These are phyloP conservation scores for Kluyveromyces sp. DNA, from an alignment of 1,139 yeast species.

Conservation along the genomic window DNA sequence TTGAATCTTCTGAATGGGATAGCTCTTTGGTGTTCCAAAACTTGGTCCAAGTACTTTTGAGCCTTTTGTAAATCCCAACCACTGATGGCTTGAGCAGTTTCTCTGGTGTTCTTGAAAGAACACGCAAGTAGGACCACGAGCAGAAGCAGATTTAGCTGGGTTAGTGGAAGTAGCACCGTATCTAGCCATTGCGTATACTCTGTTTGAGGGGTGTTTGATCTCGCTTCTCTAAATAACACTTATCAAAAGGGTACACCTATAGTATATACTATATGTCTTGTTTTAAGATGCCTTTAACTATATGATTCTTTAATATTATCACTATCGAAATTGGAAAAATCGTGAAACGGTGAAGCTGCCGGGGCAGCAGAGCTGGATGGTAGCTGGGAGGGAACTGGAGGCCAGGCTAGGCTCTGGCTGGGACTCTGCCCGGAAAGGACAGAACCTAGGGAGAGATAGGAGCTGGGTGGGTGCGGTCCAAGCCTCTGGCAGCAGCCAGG, in stretches of 20 bases:
- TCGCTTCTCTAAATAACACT: background rate
- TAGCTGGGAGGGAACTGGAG: too few species aligned
- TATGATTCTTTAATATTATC: too few species aligned
- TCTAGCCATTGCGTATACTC: constrained; percentile 57
- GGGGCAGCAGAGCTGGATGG: too few species aligned
- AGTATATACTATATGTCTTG: background rate
- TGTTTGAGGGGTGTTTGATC: constrained; percentile 13
- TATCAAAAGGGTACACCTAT: background rate
- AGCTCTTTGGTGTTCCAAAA: constrained; percentile 97
- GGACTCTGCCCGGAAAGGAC: too few species aligned
- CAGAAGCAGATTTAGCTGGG: constrained; percentile 99
- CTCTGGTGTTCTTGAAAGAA: constrained; percentile 99
- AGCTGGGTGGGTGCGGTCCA: too few species aligned
- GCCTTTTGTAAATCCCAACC: constrained; percentile 98
- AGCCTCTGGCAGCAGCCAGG: too few species aligned
- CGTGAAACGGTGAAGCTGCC: too few species aligned
- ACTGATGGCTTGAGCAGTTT: constrained; percentile 95
- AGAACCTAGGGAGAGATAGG: too few species aligned
- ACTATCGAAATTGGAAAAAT: too few species aligned
- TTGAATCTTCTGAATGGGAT: constrained; percentile 98
- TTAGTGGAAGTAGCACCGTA: constrained; percentile 98
- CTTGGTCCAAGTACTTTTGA: constrained; percentile 92
- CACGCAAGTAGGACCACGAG: constrained; percentile 99
- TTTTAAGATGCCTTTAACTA: background rate
- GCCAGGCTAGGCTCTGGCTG: too few species aligned